Base-by-base conservation (phyloP, 1,139 yeast species). In the Saccharomyces hybrid region DNA sequence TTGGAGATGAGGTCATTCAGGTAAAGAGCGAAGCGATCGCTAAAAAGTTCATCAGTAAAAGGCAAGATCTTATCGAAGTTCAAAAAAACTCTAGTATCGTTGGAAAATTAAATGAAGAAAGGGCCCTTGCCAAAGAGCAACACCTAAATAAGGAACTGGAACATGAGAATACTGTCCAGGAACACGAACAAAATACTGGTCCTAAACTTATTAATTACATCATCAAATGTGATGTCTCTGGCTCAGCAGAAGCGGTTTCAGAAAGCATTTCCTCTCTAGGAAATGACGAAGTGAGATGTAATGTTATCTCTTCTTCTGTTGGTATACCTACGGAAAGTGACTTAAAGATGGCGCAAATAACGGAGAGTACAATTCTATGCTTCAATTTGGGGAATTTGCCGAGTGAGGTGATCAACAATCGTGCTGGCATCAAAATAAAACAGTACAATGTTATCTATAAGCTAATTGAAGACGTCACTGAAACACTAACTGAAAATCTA, bases 271-370 rank as follows among this genome's bases (percentile, higher is more conserved):
- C 79, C 58, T 85, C 85, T 5, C 73, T 93, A 26, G 98, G 98
- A 3, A 91, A 93, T 69, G 88, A 86, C 2, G 96, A 88, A 65
- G 93, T 93, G 11, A 75, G 76, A 57, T 81, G 93, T 4, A 73
- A 77, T 19, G 84, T 93, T 1, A 70, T 93, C 3, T 81, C 81
- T 50, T 78, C 84, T 52, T 91, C 85, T 42, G 97, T 93, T 2
- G 99, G 99, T 0, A 73, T 84, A 0, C 95, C 96, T 9, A 84
- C 87, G 1, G 97, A 88, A 55, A 78, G 83, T 2, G 99, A 93
- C 70, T 70, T 93, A 41, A 87, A 85, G 48, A 75, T 91, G 64
- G 99, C 99, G 1, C 80, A 82, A 54, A 78, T 90, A 0, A 79
- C 96, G 3, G 77, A 76, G 38, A 95, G 96, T 1, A 75, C 78